A percentile compares a stretch with the other conserved stretches of the same genome.
Conservation (phyloP, 495 filamentous ascomycete species). For the Ascodesmis nigricans region DNA sequence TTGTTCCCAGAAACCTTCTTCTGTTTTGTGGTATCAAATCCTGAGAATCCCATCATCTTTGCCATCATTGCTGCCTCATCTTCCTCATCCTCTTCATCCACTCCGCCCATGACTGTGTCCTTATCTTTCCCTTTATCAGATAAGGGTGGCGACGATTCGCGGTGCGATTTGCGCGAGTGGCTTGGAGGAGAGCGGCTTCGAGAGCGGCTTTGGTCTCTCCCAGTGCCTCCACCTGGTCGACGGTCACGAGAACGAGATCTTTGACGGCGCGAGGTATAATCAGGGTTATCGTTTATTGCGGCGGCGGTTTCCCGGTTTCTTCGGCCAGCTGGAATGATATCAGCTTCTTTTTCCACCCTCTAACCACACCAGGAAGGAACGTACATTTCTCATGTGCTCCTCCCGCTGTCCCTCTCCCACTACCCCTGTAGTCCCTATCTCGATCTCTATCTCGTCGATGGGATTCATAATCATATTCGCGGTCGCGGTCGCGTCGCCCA, state of each 20-base stretch:
- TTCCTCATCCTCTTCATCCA: constrained; percentile 33
- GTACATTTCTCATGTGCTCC: too few species aligned
- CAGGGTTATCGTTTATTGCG: too few species aligned
- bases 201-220: too few species aligned
- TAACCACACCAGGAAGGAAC: too few species aligned
- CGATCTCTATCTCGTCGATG: constrained; percentile 25
- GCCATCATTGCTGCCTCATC: constrained; percentile 55
- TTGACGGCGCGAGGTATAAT: constrained; percentile 2
- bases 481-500: constrained; percentile 24
- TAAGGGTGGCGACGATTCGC: constrained; percentile 12
- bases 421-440: constrained; percentile 28
- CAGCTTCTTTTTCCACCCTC: too few species aligned
- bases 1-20: constrained; percentile 84
- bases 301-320: too few species aligned
- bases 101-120: constrained; percentile 25
- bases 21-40: constrained; percentile 69
- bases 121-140: constrained; percentile 8
- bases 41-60: constrained; percentile 67
- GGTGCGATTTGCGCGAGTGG: too few species aligned
- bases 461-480: constrained; percentile 23
- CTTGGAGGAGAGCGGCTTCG: too few species aligned
- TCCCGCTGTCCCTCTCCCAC: constrained; percentile 23
- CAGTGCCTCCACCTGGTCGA: too few species aligned
- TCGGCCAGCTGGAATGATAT: too few species aligned
- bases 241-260: constrained; percentile 5